A percentile compares a stretch with the other conserved stretches of the same genome.
phyloP scores from a whole-genome alignment of 257 asterid genomes.

The Gentiana straminea region DNA sequence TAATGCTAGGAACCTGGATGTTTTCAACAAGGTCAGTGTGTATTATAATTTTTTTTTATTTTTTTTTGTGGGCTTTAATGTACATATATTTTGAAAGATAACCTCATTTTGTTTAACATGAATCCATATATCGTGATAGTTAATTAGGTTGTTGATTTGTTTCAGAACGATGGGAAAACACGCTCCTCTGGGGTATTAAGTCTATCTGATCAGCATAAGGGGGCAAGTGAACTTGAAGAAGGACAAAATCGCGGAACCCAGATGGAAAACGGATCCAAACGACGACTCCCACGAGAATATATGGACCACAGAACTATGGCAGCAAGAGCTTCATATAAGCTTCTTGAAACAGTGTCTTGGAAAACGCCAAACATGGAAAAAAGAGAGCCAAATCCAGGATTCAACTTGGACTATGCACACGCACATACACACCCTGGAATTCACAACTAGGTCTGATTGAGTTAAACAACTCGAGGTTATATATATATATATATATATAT shows the following conservation, averaged over 20 bases:
- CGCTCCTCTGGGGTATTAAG: conserved; percentile 28
- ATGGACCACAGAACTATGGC: background rate
- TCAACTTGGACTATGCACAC: conserved; percentile 69
- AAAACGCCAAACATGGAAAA: conserved; percentile 37
- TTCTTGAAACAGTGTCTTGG: conserved; percentile 36
- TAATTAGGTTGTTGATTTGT: background rate
- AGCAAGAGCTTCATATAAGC: background rate
- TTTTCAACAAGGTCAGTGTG: conserved; percentile 26
- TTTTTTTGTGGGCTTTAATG: too few relatives aligned
- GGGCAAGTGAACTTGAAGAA: conserved; percentile 4
- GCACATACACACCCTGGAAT: conserved; percentile 67
- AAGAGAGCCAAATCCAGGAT: conserved; percentile 42
- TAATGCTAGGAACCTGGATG: conserved; percentile 35
- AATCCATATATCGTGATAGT: background rate
- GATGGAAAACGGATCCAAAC: conserved; percentile 3
- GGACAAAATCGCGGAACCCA: background rate
- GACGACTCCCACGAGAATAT: background rate
- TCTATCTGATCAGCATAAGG: conserved; percentile 7
- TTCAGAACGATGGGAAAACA: conserved; percentile 24
- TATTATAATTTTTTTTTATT: too few relatives aligned
- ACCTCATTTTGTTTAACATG: too few relatives aligned
- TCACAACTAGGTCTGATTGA: conserved; percentile 4
- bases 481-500: background rate
- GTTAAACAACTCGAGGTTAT: background rate
- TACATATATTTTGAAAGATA: too few relatives aligned